phyloP scores from a whole-genome alignment of 1,139 yeast genomes.

The Hemisphaericaspora subhashii region DNA sequence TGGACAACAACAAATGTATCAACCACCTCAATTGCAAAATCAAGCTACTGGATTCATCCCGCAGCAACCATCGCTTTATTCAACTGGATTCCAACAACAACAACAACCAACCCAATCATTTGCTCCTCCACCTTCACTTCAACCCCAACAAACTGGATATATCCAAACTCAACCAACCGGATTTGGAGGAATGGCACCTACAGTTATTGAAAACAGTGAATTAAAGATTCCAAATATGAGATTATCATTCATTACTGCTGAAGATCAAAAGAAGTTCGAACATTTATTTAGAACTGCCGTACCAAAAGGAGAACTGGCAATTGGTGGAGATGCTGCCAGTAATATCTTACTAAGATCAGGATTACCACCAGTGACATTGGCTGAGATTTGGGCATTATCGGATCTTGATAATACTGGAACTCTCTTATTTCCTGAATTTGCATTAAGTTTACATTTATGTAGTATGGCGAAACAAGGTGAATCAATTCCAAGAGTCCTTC shows the following conservation, averaged over 20 bases:
- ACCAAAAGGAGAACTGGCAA: conserved; percentile 72
- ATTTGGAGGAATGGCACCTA: conserved; percentile 21
- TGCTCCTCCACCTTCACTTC: conserved; percentile 17
- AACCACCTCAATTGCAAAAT: conserved; percentile 11
- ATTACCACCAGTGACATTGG: conserved; percentile 70
- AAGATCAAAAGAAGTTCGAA: conserved; percentile 85
- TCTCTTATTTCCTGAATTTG: conserved; percentile 90
- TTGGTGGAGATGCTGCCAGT: conserved; percentile 77
- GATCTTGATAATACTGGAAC: conserved; percentile 87
- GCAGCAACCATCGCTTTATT: conserved; percentile 16
- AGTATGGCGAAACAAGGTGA: conserved; percentile 77
- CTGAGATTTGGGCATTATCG: conserved; percentile 87
- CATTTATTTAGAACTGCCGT: conserved; percentile 77
- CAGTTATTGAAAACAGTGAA: conserved; percentile 35
- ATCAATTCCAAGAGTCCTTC: conserved; percentile 69
- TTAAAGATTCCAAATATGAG: conserved; percentile 66
- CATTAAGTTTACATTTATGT: conserved; percentile 87
- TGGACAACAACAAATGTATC: conserved; percentile 13
- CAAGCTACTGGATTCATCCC: conserved; percentile 23
- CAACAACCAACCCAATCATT: conserved; percentile 31
- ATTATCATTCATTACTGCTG: conserved; percentile 78
- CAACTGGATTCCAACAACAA: conserved; percentile 23
- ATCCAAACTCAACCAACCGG: conserved; percentile 43
- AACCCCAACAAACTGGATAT: conserved; percentile 34
- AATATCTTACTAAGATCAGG: conserved; percentile 80